A percentile compares a stretch with the other conserved stretches of the same genome.
phyloP scores from a whole-genome alignment of 2,329 filamentous ascomycete genomes.

The Rutstroemia sp. region DNA sequence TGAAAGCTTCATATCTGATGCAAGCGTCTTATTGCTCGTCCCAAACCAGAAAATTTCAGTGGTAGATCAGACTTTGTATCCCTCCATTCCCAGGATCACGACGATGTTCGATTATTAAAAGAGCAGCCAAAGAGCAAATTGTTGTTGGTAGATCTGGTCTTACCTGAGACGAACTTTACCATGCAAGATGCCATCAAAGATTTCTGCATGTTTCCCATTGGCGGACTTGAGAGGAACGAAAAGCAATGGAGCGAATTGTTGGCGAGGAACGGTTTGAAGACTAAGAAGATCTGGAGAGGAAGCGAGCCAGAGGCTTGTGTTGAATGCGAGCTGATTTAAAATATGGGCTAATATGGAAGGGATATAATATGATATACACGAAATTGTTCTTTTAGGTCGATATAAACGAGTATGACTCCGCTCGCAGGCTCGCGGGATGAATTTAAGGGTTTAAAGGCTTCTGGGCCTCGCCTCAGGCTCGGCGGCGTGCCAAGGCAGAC shows the following conservation, averaged over 20 bases:
- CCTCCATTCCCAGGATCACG: no score
- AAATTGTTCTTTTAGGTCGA: no score
- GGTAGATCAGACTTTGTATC: no score
- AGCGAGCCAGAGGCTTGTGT: slow-evolving; percentile 13
- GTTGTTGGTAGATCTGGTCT: slow-evolving; percentile 20
- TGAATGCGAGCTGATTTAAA: background rate
- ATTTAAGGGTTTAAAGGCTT: no score
- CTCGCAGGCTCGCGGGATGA: no score
- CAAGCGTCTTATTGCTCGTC: no score
- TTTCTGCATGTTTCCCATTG: slow-evolving; percentile 21
- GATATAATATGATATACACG: no score
- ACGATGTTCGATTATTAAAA: slow-evolving; percentile 15
- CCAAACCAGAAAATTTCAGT: no score
- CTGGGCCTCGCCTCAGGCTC: no score
- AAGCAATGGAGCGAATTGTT: slow-evolving; percentile 18
- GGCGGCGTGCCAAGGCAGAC: no score
- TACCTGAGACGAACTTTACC: slow-evolving; percentile 17
- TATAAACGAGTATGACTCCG: no score
- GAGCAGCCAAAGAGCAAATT: slow-evolving; percentile 17
- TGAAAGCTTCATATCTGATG: no score
- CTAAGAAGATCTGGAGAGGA: slow-evolving; percentile 23
- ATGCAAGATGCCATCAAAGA: slow-evolving; percentile 21
- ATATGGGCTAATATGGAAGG: slow-evolving; percentile 7
- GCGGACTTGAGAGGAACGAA: slow-evolving; percentile 21
- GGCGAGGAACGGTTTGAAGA: slow-evolving; percentile 17